Conservation (phyloP, 306 rosid genomes). For the Castanea mollissima region DNA sequence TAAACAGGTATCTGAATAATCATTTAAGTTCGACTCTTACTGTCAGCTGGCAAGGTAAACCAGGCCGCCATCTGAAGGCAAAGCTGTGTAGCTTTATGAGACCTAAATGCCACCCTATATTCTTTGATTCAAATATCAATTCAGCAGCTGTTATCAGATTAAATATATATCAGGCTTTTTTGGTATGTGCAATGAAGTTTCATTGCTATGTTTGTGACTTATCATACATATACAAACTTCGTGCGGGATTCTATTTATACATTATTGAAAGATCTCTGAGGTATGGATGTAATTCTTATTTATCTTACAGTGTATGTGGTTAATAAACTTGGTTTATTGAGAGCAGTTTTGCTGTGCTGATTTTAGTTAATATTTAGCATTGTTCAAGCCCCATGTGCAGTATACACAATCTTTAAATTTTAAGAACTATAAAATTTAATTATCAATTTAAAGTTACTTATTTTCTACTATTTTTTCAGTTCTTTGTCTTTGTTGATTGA, state of each 20-base stretch:
- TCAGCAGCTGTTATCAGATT: conserved; percentile 80
- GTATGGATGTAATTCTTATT: conserved; percentile 5
- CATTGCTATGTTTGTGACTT: too few species aligned
- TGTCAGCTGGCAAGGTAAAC: too few species aligned
- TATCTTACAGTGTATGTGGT: background rate
- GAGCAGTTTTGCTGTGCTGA: conserved; percentile 10
- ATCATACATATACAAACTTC: conserved; percentile 48
- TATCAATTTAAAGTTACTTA: background rate
- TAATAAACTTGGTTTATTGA: background rate
- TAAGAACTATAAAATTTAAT: background rate
- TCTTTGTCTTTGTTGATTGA: conserved; percentile 18
- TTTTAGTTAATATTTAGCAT: conserved; percentile 17
- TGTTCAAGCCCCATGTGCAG: background rate
- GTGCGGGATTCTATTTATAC: conserved; percentile 19
- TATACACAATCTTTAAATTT: background rate
- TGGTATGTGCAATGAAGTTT: too few species aligned
- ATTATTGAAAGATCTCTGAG: conserved; percentile 60
- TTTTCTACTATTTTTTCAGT: background rate
- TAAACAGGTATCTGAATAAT: background rate
- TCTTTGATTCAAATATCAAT: conserved; percentile 83
- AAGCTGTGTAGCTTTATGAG: background rate
- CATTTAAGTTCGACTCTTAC: too few species aligned
- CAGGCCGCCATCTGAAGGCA: too few species aligned
- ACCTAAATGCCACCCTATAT: conserved; percentile 86
- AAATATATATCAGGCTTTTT: conserved; percentile 67